These are phyloP conservation scores for Ganoderma lingzhi DNA, from an alignment of 1,284 basidiomycete genomes.

Conservation along the genomic window DNA sequence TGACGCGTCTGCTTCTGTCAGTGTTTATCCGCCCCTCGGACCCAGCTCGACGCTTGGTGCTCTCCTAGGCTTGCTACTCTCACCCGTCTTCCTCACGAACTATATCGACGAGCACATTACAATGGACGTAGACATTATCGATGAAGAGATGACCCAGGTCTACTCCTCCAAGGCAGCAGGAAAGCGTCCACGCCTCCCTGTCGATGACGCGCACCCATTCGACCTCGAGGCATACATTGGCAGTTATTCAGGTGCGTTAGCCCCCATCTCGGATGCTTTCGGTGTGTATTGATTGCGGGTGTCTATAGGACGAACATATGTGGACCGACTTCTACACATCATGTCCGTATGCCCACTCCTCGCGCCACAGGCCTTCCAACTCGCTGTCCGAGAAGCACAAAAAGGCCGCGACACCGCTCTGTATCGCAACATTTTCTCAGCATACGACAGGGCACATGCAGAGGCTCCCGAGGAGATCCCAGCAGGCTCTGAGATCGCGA, in stretches of 20 bases:
- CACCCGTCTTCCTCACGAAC: neutral
- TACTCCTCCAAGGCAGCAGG: slow-evolving; percentile 20
- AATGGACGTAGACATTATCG: slow-evolving; percentile 42
- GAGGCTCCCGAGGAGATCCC: slow-evolving; percentile 54
- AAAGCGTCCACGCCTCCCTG: slow-evolving; percentile 46
- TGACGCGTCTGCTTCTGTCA: neutral
- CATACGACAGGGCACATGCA: slow-evolving; percentile 62
- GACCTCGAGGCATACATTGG: slow-evolving; percentile 78
- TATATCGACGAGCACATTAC: neutral
- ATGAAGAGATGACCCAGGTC: slow-evolving; percentile 33
- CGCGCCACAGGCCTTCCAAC: slow-evolving; percentile 71
- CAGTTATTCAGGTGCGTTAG: slow-evolving; percentile 62
- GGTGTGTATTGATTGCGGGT: too few species aligned
- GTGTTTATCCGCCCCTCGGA: neutral
- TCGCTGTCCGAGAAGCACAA: slow-evolving; percentile 68
- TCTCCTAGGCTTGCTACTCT: neutral
- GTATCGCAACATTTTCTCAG: slow-evolving; percentile 60
- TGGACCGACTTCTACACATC: slow-evolving; percentile 76
- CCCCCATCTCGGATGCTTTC: neutral
- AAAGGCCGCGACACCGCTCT: slow-evolving; percentile 67
- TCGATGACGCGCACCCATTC: slow-evolving; percentile 82
- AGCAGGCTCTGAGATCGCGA: slow-evolving; percentile 53
- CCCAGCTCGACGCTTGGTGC: too few species aligned
- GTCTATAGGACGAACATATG: slow-evolving; percentile 65
- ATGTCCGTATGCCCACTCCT: slow-evolving; percentile 69